phyloP scores from a whole-genome alignment of 2,329 filamentous ascomycete genomes.

The Epichloe sibirici region DNA sequence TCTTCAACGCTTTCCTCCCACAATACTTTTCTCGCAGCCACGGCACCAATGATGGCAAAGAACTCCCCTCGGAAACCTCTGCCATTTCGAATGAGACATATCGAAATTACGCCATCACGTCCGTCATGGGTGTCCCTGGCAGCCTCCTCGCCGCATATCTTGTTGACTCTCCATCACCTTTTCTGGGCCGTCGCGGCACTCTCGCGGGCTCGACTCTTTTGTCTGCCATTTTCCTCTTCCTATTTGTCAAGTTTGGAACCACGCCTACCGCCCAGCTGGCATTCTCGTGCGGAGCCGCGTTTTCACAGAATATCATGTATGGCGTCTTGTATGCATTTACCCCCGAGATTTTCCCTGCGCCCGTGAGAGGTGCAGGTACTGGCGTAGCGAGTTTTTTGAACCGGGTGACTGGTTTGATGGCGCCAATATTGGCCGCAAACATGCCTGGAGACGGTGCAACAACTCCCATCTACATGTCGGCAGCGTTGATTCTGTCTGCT shows the following conservation, averaged over 20 bases:
- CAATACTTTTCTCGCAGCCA: constrained; percentile 60
- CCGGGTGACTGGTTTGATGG: constrained; percentile 52
- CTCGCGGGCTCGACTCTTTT: constrained; percentile 56
- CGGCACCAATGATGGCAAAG: constrained; percentile 15
- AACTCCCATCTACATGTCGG: constrained; percentile 45
- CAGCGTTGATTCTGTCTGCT: constrained; percentile 42
- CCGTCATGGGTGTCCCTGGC: constrained; percentile 64
- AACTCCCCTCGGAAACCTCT: constrained; percentile 19
- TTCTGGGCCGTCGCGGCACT: constrained; percentile 58
- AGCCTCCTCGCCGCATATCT: constrained; percentile 62
- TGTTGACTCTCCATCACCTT: constrained; percentile 51
- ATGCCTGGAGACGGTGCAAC: constrained; percentile 45
- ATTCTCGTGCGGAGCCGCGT: constrained; percentile 57
- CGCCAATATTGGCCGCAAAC: constrained; percentile 54
- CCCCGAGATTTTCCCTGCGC: constrained; percentile 63
- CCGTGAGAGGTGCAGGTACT: constrained; percentile 58
- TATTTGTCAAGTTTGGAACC: constrained; percentile 49
- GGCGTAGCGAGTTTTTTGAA: constrained; percentile 64
- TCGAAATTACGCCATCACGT: constrained; percentile 73
- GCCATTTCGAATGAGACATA: constrained; percentile 44
- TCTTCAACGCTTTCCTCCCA: constrained; percentile 86
- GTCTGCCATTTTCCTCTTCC: constrained; percentile 56
- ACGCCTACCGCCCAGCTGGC: constrained; percentile 46
- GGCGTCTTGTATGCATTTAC: constrained; percentile 67
- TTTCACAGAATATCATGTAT: constrained; percentile 68